These are phyloP conservation scores for Tulasnella sp. DNA, from an alignment of 768 basidiomycete species.

Conservation along the genomic window DNA sequence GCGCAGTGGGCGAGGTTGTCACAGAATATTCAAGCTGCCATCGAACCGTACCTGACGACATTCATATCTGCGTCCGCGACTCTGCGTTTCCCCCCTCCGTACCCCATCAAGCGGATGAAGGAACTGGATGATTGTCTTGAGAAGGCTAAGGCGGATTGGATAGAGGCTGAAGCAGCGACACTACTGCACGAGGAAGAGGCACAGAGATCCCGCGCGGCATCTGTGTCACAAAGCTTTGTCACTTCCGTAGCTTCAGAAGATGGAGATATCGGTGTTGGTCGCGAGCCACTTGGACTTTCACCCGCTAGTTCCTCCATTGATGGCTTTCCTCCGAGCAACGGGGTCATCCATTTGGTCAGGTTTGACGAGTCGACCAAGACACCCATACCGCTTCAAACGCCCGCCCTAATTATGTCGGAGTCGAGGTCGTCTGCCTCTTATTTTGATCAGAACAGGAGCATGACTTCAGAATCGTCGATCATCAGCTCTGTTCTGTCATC, in stretches of 20 bases:
- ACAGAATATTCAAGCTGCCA: conserved; percentile 63
- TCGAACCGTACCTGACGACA: conserved; percentile 75
- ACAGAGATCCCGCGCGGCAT: conserved; percentile 20
- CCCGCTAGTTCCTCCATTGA: not conserved
- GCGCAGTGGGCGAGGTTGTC: conserved; percentile 60
- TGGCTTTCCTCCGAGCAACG: conserved; percentile 11
- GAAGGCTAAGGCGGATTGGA: conserved; percentile 63
- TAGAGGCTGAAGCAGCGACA: conserved; percentile 57
- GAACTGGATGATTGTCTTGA: conserved; percentile 73
- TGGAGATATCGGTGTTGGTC: not conserved
- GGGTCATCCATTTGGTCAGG: conserved; percentile 15
- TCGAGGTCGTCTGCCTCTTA: not conserved
- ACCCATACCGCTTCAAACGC: not conserved
- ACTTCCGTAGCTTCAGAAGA: not conserved
- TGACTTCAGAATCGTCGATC: conserved; percentile 9
- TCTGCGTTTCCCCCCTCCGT: conserved; percentile 83
- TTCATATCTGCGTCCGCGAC: conserved; percentile 93
- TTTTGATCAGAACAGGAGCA: conserved; percentile 3
- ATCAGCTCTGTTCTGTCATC: conserved; percentile 7
- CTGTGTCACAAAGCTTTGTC: not conserved
- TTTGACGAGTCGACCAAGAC: not conserved
- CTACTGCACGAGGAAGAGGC: conserved; percentile 62
- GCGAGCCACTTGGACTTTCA: not conserved
- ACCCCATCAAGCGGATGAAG: conserved; percentile 79
- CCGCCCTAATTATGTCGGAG: conserved; percentile 19